Conservation (phyloP, 2,329 filamentous ascomycete species). For the Paraconiothyrium brasiliense region DNA sequence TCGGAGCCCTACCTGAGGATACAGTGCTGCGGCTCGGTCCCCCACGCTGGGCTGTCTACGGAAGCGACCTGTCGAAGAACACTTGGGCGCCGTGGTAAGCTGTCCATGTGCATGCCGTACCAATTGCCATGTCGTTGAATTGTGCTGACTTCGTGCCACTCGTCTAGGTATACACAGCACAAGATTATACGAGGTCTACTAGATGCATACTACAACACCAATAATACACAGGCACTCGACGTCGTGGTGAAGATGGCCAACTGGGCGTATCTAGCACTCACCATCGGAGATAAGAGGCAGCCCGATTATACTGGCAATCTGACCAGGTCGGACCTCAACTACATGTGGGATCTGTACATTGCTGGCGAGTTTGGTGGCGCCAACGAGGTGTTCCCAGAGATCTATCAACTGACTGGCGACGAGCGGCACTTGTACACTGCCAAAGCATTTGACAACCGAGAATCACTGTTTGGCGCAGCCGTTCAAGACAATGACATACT, state of each 20-base stretch:
- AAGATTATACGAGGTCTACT: conserved; percentile 27
- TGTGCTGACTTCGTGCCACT: background rate
- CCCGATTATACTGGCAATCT: conserved; percentile 25
- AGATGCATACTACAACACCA: conserved; percentile 29
- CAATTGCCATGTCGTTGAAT: background rate
- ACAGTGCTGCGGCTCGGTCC: conserved; percentile 25
- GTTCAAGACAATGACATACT: conserved; percentile 24
- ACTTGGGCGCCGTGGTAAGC: conserved; percentile 27
- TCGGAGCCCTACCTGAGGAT: conserved; percentile 26
- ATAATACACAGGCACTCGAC: conserved; percentile 23
- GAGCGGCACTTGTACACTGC: conserved; percentile 20
- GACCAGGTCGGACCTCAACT: conserved; percentile 27
- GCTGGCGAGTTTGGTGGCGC: conserved; percentile 27
- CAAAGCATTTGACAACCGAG: conserved; percentile 26
- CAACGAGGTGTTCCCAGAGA: conserved; percentile 27
- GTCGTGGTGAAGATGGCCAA: conserved; percentile 28
- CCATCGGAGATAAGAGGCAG: conserved; percentile 26
- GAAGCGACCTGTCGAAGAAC: conserved; percentile 18
- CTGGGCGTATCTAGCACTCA: conserved; percentile 25
- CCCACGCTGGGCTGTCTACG: conserved; percentile 26
- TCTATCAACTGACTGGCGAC: conserved; percentile 22
- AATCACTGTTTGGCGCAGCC: conserved; percentile 25
- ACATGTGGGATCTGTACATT: conserved; percentile 29
- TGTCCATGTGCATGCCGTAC: background rate
- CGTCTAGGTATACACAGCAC: conserved; percentile 24